Base-by-base conservation (phyloP, 495 filamentous ascomycete species). In the Haplographium delicatum region DNA sequence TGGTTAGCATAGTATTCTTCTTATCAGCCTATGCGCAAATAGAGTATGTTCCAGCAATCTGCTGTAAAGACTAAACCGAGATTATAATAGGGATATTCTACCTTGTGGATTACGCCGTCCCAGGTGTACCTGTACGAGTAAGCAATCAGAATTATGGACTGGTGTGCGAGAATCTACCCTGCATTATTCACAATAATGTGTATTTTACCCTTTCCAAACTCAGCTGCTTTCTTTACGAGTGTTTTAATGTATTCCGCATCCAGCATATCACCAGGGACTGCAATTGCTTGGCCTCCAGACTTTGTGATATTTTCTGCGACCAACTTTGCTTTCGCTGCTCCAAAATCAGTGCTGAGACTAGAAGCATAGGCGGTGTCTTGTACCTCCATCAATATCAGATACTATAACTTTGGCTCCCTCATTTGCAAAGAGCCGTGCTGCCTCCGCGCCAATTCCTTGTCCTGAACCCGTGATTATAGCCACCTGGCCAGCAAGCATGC, bases 41-140 rank as follows among this genome's bases (percentile, higher is more conserved):
- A n/a, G 38, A 51, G 40, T 11, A 58, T 37, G 23, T 54, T 22
- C 23, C 33, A 44, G 19, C 25, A 10, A 11, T 50, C 44, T 53
- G 50, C 28, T 34, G 45, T 15, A 34, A 34, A 31, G 9, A 28
- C 27, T 26, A 42, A 3, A 33, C 40, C 42, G 47, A 55, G 28
- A 49, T 51, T 15, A 25, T 48, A 42, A 37, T 50, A 26, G 34
- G 47, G 35, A 4, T 35, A 45, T 9, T 28, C 31, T 46, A 84
- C 83, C 76, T 91, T 91, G 70, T 93, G 87, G 58, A 94, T 89
- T 19, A 94, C 87, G 3, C 82, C 89, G 62, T 95, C 89, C 86
- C 88, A 95, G 0, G 89, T 94, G 65, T 85, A 62, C 16, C 58
- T 61, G 23, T 27, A 9, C 24, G 23, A 15, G 20, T 60, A 33